Evolutionary conservation across 1,284 basidiomycete genomes (phyloP), one percentile per base, ranked within the genome.

Genomic region (Cronartium quercuum): DNA sequence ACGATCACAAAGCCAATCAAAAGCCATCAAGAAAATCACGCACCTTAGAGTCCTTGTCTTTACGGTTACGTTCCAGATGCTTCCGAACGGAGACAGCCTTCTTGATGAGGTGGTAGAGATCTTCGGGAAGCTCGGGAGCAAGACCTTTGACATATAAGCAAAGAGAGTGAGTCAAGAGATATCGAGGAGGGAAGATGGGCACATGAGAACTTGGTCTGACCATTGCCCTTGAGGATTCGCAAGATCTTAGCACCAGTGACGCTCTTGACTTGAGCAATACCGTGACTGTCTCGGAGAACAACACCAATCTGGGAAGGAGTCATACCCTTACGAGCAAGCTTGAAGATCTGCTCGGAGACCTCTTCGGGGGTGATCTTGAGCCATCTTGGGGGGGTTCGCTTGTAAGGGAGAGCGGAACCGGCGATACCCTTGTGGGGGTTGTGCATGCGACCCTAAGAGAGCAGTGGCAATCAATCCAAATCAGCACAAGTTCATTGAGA

Each of bases 171-270:
- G 55, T n/a, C 42, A 57, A 24, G 76, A 41, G 57, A 71, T 65
- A 47, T 71, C 15, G 69, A 40, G 51, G 41, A 68, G 70, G 51
- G 58, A n/a, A n/a, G n/a, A n/a, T n/a, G n/a, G n/a, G n/a, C n/a
- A n/a, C n/a, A n/a, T n/a, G n/a, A n/a, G n/a, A n/a, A n/a, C n/a
- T n/a, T n/a, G n/a, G n/a, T 84, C 88, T 84, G 83, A 92, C 93
- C 92, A 82, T 93, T 88, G 79, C 90, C 88, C 87, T 97, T 98
- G 84, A 98, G 87, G 86, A 98, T 94, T 87, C 95, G 90, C 81
- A 98, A 89, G 82, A 98, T 95, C 88, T 98, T 98, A 91, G 96
- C 97, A 83, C 94, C 95, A 77, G 95, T 98, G 82, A 98, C 91
- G 84, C 92, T 93, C 82, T 94, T 93, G 84, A 98, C 94, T 83